Evolutionary conservation across 163 green algal species (phyloP).

Genomic region (Chlorella variabilis): DNA sequence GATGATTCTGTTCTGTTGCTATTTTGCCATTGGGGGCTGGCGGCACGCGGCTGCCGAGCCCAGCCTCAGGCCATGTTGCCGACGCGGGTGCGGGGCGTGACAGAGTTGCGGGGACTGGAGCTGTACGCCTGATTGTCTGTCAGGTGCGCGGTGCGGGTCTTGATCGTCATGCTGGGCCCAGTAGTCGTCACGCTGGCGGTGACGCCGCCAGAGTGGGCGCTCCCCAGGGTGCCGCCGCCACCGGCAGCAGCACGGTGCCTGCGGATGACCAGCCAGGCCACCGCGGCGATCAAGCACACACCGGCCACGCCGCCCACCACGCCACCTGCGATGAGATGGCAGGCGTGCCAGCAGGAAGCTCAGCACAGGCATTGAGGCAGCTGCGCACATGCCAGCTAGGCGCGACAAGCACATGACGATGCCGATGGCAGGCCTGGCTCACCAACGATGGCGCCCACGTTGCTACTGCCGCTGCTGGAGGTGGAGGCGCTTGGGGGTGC

Average conservation of each 20-base stretch:
- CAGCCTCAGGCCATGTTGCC: too few relatives aligned
- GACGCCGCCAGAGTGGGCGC: not conserved
- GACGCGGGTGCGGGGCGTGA: not conserved
- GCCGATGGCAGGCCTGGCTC: too few relatives aligned
- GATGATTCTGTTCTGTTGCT: too few relatives aligned
- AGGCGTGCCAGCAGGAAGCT: too few relatives aligned
- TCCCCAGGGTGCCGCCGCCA: not conserved
- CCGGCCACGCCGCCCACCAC: conserved; percentile 19
- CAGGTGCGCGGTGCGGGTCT: not conserved
- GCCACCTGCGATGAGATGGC: not conserved
- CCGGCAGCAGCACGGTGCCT: not conserved
- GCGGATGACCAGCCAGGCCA: not conserved
- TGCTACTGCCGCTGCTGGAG: not conserved
- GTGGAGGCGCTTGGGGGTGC: too few relatives aligned
- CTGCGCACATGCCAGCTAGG: too few relatives aligned
- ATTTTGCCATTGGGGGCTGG: too few relatives aligned
- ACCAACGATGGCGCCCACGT: conserved; percentile 21
- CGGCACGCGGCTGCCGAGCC: too few relatives aligned
- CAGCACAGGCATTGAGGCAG: not conserved
- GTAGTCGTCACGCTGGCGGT: not conserved
- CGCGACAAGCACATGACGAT: too few relatives aligned
- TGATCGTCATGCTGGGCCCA: not conserved
- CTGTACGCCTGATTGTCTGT: not conserved
- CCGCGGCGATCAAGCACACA: not conserved
- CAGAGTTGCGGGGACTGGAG: conserved; percentile 2